Conservation (phyloP, 2,329 filamentous ascomycete genomes). For the Fusarium annulatum region DNA sequence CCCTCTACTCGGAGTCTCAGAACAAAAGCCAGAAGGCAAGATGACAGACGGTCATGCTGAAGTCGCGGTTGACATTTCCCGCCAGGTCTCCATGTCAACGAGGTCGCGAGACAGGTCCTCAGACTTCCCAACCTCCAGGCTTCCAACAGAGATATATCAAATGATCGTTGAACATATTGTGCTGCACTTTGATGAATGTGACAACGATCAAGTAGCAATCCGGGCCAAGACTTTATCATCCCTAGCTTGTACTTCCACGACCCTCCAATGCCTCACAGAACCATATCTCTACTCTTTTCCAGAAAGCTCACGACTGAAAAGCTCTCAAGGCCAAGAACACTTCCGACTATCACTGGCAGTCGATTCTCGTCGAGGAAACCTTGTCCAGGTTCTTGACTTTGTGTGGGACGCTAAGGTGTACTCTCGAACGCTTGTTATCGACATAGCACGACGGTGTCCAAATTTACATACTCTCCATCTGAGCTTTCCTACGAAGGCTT, state of each 20-base stretch:
- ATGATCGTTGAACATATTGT: background rate
- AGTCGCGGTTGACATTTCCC: too few relatives aligned
- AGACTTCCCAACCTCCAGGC: background rate
- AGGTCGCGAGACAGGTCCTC: accelerated
- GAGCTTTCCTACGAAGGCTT: too few relatives aligned
- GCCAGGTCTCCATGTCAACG: background rate
- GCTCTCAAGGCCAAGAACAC: background rate
- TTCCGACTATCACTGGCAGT: conserved; percentile 8
- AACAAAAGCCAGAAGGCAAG: background rate
- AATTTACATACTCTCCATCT: background rate
- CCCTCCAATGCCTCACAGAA: conserved; percentile 4
- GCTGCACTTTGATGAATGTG: accelerated
- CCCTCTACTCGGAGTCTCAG: background rate
- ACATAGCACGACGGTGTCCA: conserved; percentile 9
- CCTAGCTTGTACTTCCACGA: background rate
- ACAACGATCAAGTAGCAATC: background rate
- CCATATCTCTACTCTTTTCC: conserved; percentile 8
- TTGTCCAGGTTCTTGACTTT: conserved; percentile 3
- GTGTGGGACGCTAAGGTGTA: background rate
- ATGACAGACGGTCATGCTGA: background rate
- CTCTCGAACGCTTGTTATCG: background rate
- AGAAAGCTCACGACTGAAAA: background rate
- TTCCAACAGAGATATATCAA: background rate
- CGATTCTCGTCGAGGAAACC: background rate
- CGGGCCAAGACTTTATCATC: conserved; percentile 6